Conservation (phyloP, 495 filamentous ascomycete genomes). For the Recurvomyces mirabilis region DNA sequence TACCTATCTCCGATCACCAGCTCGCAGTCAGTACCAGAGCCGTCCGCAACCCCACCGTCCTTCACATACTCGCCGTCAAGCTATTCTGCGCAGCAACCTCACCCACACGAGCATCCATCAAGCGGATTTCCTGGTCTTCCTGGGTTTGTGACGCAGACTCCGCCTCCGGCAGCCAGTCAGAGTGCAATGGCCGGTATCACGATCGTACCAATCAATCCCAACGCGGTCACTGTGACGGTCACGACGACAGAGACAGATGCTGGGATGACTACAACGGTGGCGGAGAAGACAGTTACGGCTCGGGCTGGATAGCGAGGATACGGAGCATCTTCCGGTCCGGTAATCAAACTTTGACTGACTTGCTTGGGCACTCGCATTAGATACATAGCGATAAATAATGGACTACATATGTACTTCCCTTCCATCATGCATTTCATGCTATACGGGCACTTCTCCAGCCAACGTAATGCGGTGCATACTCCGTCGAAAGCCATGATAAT, state of each 20-base stretch:
- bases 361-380: too few species aligned
- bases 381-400: too few species aligned
- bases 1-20: too few species aligned
- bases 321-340: too few species aligned
- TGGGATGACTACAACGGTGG: slow-evolving; percentile 17
- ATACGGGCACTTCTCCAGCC: slow-evolving; percentile 10
- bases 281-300: slow-evolving; percentile 14
- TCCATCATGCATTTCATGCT: too few species aligned
- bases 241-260: slow-evolving; percentile 17
- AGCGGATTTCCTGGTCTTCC: background rate
- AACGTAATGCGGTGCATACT: slow-evolving; percentile 15
- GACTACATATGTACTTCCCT: too few species aligned
- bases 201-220: slow-evolving; percentile 20
- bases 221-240: slow-evolving; percentile 12
- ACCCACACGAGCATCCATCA: background rate
- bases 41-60: background rate
- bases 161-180: background rate
- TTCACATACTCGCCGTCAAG: background rate
- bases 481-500: slow-evolving; percentile 10
- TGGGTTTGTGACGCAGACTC: background rate
- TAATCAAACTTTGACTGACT: too few species aligned
- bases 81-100: background rate
- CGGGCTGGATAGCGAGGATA: too few species aligned
- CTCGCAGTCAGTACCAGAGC: background rate
- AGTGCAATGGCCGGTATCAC: slow-evolving; percentile 15